These are phyloP conservation scores for Coix lacrymajobi DNA, from an alignment of 176 grass and related monocot genomes.

Conservation along the genomic window DNA sequence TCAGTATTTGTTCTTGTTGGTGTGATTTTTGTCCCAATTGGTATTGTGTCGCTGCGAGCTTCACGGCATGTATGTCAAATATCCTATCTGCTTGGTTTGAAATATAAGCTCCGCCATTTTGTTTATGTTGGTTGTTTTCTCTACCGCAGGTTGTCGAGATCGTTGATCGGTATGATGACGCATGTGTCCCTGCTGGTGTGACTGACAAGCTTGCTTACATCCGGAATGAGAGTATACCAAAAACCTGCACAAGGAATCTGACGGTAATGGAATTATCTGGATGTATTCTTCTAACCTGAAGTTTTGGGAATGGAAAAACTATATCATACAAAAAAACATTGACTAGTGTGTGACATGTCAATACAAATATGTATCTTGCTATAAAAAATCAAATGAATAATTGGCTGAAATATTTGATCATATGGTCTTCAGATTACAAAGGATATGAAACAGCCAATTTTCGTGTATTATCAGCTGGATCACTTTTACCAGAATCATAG, in stretches of 20 bases:
- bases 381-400: neutral
- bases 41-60: slow-evolving; percentile 57
- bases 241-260: slow-evolving; percentile 60
- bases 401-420: slow-evolving; percentile 14
- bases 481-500: slow-evolving; percentile 98
- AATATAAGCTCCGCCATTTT: neutral
- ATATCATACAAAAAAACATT: neutral
- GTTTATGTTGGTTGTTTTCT: slow-evolving; percentile 12
- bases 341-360: neutral
- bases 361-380: neutral
- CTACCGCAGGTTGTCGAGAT: slow-evolving; percentile 83
- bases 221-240: slow-evolving; percentile 28
- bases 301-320: neutral
- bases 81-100: neutral
- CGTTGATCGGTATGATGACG: slow-evolving; percentile 67
- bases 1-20: slow-evolving; percentile 74
- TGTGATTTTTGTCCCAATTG: slow-evolving; percentile 80
- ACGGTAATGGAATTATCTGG: slow-evolving; percentile 48
- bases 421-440: slow-evolving; percentile 64
- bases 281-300: slow-evolving; percentile 7
- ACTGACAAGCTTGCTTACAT: slow-evolving; percentile 76
- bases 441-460: slow-evolving; percentile 82
- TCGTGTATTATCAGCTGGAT: slow-evolving; percentile 97
- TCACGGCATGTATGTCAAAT: slow-evolving; percentile 54
- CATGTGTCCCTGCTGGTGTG: slow-evolving; percentile 43